Evolutionary conservation across 441 rosid genomes (phyloP), one percentile per base, ranked within the genome.

Genomic region (Populus hybrid): DNA sequence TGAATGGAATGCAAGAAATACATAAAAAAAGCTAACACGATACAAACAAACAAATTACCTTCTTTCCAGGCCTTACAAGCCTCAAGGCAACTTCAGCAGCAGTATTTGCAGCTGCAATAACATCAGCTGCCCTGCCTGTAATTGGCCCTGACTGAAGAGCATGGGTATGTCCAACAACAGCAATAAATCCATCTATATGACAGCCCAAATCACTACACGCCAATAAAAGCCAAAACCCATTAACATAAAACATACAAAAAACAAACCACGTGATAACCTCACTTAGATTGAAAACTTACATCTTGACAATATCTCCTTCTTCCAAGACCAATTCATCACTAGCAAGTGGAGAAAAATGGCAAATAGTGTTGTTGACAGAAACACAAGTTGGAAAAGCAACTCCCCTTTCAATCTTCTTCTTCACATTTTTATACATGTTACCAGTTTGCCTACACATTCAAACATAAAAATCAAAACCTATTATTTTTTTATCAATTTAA

Each of bases 21-120:
- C 6, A 46, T 4, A 14, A 1, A 14, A 32, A 11, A 46, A 1
- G 1, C 2, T 6, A 61, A 11, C 11, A 69, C 67, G 20, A 59
- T 11, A 42, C 57, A 30, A 3, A 26, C 2, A 67, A 20, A 10
- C 53, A 36, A 78, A 78, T 72, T 85, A 96, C 99, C 90, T 91
- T 96, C 83, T 91, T 94, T 35, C 98, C 99, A 2, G 99, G 99
- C 82, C 95, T 92, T 4, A 94, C 98, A 68, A 96, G 98, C 90
- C 98, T 93, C 82, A 96, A 81, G 79, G 98, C 99, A 87, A 94
- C 99, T 89, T 96, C 98, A 81, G 98, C 98, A 9, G 98, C 98
- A 24, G 98, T 92, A 79, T 93, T 93, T 0, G 95, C 97, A 1
- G 99, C 99, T 21, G 94, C 92, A 85, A 96, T 85, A 78, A 91